Conservation (phyloP, 2,329 filamentous ascomycete genomes). For the Colletotrichum cuscutae region DNA sequence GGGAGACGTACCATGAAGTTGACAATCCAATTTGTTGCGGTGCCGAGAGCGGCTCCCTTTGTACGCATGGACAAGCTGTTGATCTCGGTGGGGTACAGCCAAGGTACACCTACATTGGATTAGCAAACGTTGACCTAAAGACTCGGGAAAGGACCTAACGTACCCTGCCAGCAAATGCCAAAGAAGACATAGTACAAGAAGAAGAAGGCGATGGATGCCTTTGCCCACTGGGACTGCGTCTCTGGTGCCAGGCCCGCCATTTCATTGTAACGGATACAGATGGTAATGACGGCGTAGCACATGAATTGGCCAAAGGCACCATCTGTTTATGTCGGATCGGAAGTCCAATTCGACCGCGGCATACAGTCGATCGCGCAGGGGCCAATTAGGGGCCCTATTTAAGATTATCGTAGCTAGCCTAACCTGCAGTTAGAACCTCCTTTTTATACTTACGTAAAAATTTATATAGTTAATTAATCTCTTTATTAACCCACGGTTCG, state of each 20-base stretch:
- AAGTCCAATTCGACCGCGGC: too few species aligned
- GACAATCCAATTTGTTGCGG: slow-evolving; percentile 34
- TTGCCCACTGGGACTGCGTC: slow-evolving; percentile 28
- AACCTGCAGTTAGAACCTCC: too few species aligned
- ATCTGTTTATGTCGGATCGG: too few species aligned
- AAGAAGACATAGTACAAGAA: slow-evolving; percentile 39
- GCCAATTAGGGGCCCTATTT: too few species aligned
- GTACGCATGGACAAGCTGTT: slow-evolving; percentile 47
- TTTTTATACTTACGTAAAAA: too few species aligned
- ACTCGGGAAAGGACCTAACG: not conserved
- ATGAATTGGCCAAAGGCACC: slow-evolving; percentile 62
- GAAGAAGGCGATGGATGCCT: slow-evolving; percentile 38
- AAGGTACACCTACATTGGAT: slow-evolving; percentile 35
- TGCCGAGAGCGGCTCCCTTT: slow-evolving; percentile 37
- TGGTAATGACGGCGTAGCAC: slow-evolving; percentile 62
- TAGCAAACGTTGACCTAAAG: not conserved
- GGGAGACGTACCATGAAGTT: slow-evolving; percentile 28
- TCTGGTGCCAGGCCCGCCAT: slow-evolving; percentile 26
- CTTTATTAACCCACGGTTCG: too few species aligned
- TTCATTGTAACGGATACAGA: slow-evolving; percentile 56
- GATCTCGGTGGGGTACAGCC: slow-evolving; percentile 48
- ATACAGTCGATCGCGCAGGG: too few species aligned
- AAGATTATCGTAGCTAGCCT: too few species aligned
- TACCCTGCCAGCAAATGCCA: slow-evolving; percentile 31
- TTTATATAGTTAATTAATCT: too few species aligned